phyloP scores from a whole-genome alignment of 805 yeast genomes.

The Starmerella davenportii region DNA sequence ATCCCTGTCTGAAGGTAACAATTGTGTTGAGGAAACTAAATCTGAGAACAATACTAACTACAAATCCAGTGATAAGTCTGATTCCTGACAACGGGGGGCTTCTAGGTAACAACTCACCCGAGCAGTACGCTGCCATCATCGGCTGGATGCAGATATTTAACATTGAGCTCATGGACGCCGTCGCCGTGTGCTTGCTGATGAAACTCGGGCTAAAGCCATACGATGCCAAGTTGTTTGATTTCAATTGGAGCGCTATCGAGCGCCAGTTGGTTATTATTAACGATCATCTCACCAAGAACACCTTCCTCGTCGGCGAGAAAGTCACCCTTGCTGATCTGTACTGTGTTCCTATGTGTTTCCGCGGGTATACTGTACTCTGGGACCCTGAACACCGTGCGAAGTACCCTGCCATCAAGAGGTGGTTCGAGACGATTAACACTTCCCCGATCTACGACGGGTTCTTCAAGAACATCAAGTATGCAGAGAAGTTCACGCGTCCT shows the following conservation, averaged over 20 bases:
- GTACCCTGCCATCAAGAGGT: slow-evolving; percentile 48
- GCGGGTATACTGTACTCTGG: slow-evolving; percentile 42
- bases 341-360: slow-evolving; percentile 31
- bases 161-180: slow-evolving; percentile 38
- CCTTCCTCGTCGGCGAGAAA: slow-evolving; percentile 56
- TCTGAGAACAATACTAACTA: slow-evolving; percentile 16
- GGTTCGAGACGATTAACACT: slow-evolving; percentile 41
- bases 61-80: slow-evolving; percentile 9
- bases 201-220: slow-evolving; percentile 48
- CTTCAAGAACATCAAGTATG: slow-evolving; percentile 37
- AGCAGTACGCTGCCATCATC: slow-evolving; percentile 36
- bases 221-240: slow-evolving; percentile 55
- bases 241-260: slow-evolving; percentile 26
- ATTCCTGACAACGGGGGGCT: slow-evolving; percentile 26
- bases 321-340: slow-evolving; percentile 48
- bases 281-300: slow-evolving; percentile 36
- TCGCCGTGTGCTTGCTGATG: slow-evolving; percentile 39
- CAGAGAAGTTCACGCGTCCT: slow-evolving; percentile 35
- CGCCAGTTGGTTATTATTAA: slow-evolving; percentile 16
- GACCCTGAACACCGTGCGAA: slow-evolving; percentile 47
- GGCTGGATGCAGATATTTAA: slow-evolving; percentile 67
- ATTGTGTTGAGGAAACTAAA: slow-evolving; percentile 17
- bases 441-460: slow-evolving; percentile 33
- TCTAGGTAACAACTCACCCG: slow-evolving; percentile 35
- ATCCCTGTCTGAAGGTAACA: slow-evolving; percentile 28